Evolutionary conservation across 2,329 filamentous ascomycete species (phyloP).

Genomic region (Aureobasidium sp.): DNA sequence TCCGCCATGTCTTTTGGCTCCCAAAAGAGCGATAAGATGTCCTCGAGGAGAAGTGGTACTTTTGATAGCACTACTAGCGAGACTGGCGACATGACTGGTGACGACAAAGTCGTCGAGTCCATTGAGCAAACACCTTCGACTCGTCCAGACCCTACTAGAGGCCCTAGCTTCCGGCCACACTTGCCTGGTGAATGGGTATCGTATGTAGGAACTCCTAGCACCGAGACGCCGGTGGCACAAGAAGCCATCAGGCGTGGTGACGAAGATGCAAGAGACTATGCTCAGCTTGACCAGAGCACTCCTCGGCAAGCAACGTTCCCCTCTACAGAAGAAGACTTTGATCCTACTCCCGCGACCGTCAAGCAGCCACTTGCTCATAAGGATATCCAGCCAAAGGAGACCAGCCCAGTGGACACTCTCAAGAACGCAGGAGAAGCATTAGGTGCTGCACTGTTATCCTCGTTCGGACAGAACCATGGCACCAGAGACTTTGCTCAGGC

Average conservation of each 20-base stretch:
- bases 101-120: not conserved
- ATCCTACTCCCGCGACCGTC: constrained; percentile 28
- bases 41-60: constrained; percentile 20
- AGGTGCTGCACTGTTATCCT: constrained; percentile 37
- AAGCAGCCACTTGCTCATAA: constrained; percentile 27
- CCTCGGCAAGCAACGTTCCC: not conserved
- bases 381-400: constrained; percentile 19
- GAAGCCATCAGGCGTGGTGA: not conserved
- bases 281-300: constrained; percentile 18
- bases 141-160: constrained; percentile 19
- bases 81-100: not conserved
- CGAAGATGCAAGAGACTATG: constrained; percentile 15
- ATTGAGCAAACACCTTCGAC: not conserved
- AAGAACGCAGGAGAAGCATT: constrained; percentile 43
- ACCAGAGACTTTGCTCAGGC: constrained; percentile 28
- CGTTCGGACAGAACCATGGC: constrained; percentile 27
- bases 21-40: constrained; percentile 32
- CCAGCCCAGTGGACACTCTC: constrained; percentile 38
- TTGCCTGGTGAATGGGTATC: constrained; percentile 50
- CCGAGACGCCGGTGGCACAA: constrained; percentile 21
- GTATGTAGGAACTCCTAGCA: constrained; percentile 35
- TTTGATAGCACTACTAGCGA: constrained; percentile 12
- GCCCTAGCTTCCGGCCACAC: constrained; percentile 43
- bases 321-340: constrained; percentile 17
- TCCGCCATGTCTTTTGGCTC: constrained; percentile 39